These are phyloP conservation scores for Ambrosiella cleistominuta DNA, from an alignment of 2,329 filamentous ascomycete species.

Conservation along the genomic window DNA sequence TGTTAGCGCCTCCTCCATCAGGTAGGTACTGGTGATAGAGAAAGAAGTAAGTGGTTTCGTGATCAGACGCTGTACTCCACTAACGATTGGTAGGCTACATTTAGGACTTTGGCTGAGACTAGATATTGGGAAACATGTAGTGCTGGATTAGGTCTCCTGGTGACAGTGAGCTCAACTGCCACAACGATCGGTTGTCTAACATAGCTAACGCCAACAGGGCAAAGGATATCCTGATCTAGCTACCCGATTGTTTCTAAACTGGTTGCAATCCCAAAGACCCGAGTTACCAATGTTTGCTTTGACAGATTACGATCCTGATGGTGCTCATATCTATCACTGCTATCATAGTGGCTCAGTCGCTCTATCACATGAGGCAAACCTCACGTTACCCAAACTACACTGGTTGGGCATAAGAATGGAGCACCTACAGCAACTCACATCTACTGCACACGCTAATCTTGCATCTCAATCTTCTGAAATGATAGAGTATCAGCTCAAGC, in stretches of 20 bases:
- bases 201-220: constrained; percentile 29
- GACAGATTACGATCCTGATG: constrained; percentile 62
- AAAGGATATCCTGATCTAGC: constrained; percentile 69
- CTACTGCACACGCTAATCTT: not conserved
- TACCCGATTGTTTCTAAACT: constrained; percentile 46
- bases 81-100: constrained; percentile 41
- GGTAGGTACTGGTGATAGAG: constrained; percentile 59
- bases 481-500: constrained; percentile 15
- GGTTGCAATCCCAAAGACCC: constrained; percentile 30
- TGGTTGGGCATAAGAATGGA: constrained; percentile 46
- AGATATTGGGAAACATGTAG: constrained; percentile 33
- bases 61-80: constrained; percentile 13
- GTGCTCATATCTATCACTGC: constrained; percentile 53
- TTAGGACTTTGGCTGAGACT: constrained; percentile 44
- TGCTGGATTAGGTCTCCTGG: constrained; percentile 40
- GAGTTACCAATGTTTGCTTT: constrained; percentile 42
- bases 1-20: constrained; percentile 30
- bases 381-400: constrained; percentile 31
- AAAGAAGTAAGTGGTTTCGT: constrained; percentile 42
- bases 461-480: not conserved
- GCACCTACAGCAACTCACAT: constrained; percentile 21
- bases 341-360: constrained; percentile 54
- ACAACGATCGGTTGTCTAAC: not conserved
- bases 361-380: constrained; percentile 39
- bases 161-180: constrained; percentile 36